phyloP scores from a whole-genome alignment of 768 basidiomycete genomes.

The Boletus edulis region DNA sequence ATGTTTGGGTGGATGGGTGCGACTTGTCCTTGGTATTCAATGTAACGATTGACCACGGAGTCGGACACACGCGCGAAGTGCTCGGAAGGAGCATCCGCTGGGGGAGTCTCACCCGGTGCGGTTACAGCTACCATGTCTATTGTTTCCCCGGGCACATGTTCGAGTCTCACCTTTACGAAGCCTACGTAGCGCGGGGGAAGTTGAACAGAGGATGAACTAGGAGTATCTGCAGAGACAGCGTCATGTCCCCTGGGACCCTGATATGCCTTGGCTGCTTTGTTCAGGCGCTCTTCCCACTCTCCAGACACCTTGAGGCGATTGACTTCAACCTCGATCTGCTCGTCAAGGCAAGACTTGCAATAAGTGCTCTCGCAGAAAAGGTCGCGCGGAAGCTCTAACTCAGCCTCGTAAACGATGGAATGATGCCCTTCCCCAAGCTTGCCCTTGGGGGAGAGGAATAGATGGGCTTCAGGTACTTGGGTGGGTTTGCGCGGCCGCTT shows the following conservation, averaged over 20 bases:
- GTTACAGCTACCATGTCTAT: neutral
- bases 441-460: constrained; percentile 41
- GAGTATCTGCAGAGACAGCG: neutral
- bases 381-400: constrained; percentile 48
- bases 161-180: neutral
- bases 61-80: neutral
- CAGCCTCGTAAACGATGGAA: constrained; percentile 47
- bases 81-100: neutral
- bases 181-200: constrained; percentile 5
- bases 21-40: constrained; percentile 1
- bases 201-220: constrained; percentile 1
- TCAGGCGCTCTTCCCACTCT: constrained; percentile 10
- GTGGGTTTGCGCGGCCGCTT: constrained; percentile 23
- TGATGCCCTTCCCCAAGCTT: constrained; percentile 47
- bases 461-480: constrained; percentile 41
- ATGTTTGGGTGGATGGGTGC: constrained; percentile 7
- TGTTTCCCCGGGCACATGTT: neutral
- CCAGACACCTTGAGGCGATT: constrained; percentile 11
- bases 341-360: constrained; percentile 39
- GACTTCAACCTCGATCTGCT: constrained; percentile 25
- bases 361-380: constrained; percentile 35
- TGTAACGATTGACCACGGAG: neutral
- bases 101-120: neutral
- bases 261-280: neutral
- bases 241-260: neutral